Percentiles rank a stretch among this genome's conserved stretches.
Conservation (phyloP, 139 green algal genomes). For the Penium margaritaceum region DNA sequence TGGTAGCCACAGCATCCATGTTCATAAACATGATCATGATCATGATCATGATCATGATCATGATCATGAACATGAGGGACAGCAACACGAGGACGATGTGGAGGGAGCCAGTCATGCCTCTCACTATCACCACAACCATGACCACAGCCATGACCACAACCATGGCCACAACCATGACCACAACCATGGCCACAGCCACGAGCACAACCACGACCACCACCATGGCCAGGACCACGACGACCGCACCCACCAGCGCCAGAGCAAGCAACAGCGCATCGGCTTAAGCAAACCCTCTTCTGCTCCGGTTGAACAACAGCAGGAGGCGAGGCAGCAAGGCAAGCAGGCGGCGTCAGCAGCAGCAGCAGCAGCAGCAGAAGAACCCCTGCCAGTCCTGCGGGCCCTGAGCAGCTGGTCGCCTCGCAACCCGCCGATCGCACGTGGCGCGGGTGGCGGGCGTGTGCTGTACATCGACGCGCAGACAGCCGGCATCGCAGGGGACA, state of each 20-base stretch:
- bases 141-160: too few species aligned
- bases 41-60: constrained; percentile 8
- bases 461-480: constrained; percentile 33
- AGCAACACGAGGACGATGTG: too few species aligned
- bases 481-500: constrained; percentile 32
- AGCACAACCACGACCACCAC: neutral
- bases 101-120: too few species aligned
- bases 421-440: constrained; percentile 4
- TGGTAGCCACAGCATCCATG: neutral
- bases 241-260: neutral
- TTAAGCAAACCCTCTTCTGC: too few species aligned
- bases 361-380: neutral
- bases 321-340: neutral
- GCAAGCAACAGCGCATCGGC: neutral
- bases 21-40: constrained; percentile 3
- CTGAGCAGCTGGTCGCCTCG: neutral
- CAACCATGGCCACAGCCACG: too few species aligned
- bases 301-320: too few species aligned
- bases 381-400: too few species aligned
- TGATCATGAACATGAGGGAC: too few species aligned
- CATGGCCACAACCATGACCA: too few species aligned
- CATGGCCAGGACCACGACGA: neutral
- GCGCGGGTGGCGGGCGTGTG: constrained; percentile 1
- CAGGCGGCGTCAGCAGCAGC: neutral
- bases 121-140: too few species aligned